A percentile compares a stretch with the other conserved stretches of the same genome.
These are phyloP conservation scores for Ganoderma resinaceum DNA, from an alignment of 1,284 basidiomycete genomes.

Conservation along the genomic window DNA sequence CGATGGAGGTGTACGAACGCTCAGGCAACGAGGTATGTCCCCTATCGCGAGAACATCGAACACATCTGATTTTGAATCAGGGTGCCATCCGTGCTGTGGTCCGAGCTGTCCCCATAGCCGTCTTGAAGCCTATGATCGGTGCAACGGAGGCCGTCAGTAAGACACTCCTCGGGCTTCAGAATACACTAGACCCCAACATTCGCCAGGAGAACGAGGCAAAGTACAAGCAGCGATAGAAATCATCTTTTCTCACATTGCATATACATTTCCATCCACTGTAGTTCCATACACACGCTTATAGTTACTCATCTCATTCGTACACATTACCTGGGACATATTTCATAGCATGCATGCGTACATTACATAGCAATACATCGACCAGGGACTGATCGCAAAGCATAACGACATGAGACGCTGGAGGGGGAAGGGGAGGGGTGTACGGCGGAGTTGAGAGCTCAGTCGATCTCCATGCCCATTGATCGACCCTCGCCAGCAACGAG, in stretches of 20 bases:
- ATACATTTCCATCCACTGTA: conserved; percentile 12
- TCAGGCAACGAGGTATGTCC: conserved; percentile 81
- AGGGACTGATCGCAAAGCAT: conserved; percentile 28
- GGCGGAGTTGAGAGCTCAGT: conserved; percentile 46
- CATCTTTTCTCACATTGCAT: conserved; percentile 1
- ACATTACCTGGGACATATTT: conserved; percentile 33
- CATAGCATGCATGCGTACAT: conserved; percentile 33
- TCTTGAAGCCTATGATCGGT: conserved; percentile 96
- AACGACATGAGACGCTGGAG: conserved; percentile 20
- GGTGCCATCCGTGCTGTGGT: conserved; percentile 92
- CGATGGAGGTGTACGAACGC: conserved; percentile 98
- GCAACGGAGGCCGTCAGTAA: conserved; percentile 96
- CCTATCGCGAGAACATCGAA: conserved; percentile 2
- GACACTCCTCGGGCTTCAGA: conserved; percentile 91
- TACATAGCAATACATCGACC: conserved; percentile 31
- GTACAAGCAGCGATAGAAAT: conserved; percentile 76
- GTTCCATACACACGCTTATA: conserved; percentile 29
- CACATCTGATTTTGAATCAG: conserved; percentile 47
- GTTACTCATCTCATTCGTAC: conserved; percentile 26
- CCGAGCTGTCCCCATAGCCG: conserved; percentile 95
- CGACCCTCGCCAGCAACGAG: conserved; percentile 80
- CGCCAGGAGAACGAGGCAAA: conserved; percentile 86
- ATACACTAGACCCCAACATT: conserved; percentile 84
- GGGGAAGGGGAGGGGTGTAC: neutral
- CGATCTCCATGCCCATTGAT: conserved; percentile 85